phyloP scores from a whole-genome alignment of 108 stramenopile genomes.

The Fistulifera pelliculosa region DNA sequence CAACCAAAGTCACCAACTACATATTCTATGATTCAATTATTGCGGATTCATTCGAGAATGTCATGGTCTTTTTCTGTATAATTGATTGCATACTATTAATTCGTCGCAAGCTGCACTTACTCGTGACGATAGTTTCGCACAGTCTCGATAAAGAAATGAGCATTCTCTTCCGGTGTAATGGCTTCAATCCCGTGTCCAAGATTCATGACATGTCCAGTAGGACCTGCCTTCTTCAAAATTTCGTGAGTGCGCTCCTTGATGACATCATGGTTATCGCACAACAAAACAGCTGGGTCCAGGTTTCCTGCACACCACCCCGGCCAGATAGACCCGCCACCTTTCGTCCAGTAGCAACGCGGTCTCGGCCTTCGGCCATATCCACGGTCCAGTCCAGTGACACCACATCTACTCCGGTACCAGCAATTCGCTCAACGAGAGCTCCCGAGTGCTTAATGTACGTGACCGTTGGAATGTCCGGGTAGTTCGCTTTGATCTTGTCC shows the following conservation, averaged over 20 bases:
- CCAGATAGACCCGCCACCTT: conserved; percentile 58
- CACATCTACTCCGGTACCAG: conserved; percentile 88
- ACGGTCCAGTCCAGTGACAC: conserved; percentile 98
- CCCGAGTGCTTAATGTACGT: conserved; percentile 90
- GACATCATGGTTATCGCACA: conserved; percentile 72
- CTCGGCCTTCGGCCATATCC: conserved; percentile 89
- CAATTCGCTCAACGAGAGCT: conserved; percentile 87
- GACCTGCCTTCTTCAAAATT: conserved; percentile 85
- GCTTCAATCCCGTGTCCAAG: conserved; percentile 98
- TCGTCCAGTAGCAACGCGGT: conserved; percentile 66
- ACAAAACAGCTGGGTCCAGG: conserved; percentile 89
- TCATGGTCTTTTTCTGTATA: neutral
- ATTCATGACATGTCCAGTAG: conserved; percentile 95
- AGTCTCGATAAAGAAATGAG: conserved; percentile 91
- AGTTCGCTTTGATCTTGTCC: conserved; percentile 80
- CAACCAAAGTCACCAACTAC: neutral
- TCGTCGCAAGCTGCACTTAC: conserved; percentile 7
- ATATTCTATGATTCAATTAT: neutral
- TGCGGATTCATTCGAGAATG: neutral
- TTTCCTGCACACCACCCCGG: conserved; percentile 86
- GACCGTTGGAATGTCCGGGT: conserved; percentile 93
- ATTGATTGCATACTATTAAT: neutral
- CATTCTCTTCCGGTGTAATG: conserved; percentile 91
- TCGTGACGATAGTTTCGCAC: conserved; percentile 89
- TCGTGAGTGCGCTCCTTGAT: conserved; percentile 91